These are phyloP conservation scores for Arachis hypogaea DNA, from an alignment of 306 rosid species.

Conservation along the genomic window DNA sequence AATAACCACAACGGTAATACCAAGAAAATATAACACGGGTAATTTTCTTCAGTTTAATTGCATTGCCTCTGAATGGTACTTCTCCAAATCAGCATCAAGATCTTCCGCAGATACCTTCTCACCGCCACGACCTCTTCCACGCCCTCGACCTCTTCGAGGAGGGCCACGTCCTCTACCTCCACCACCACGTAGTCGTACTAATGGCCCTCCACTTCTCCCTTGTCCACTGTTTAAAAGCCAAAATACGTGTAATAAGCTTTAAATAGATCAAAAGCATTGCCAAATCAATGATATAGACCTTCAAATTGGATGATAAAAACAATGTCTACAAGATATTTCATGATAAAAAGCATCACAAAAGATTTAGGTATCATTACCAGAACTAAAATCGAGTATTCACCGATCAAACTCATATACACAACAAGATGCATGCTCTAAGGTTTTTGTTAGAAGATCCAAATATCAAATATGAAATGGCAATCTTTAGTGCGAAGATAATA, in stretches of 20 bases:
- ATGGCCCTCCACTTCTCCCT: conserved; percentile 53
- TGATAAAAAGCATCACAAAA: background rate
- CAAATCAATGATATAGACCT: background rate
- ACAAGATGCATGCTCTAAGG: background rate
- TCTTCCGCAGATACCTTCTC: conserved; percentile 91
- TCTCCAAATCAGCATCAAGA: conserved; percentile 95
- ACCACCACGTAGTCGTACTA: conserved; percentile 56
- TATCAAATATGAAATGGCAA: conserved; percentile 1
- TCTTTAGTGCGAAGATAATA: background rate
- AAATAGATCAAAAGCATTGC: background rate
- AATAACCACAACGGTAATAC: conserved; percentile 55
- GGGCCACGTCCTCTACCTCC: conserved; percentile 58
- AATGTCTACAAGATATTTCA: background rate
- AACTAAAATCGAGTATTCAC: background rate
- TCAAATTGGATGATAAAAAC: background rate
- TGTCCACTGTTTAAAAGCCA: conserved; percentile 55
- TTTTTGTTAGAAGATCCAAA: background rate
- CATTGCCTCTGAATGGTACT: conserved; percentile 91
- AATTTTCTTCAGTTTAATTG: conserved; percentile 56
- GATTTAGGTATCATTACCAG: background rate
- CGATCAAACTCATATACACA: background rate
- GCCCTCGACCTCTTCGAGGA: conserved; percentile 52
- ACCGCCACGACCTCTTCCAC: conserved; percentile 69
- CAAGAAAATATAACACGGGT: conserved; percentile 45
- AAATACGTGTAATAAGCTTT: background rate